phyloP scores from a whole-genome alignment of 2,329 filamentous ascomycete genomes.

The Ramularia endophylla region DNA sequence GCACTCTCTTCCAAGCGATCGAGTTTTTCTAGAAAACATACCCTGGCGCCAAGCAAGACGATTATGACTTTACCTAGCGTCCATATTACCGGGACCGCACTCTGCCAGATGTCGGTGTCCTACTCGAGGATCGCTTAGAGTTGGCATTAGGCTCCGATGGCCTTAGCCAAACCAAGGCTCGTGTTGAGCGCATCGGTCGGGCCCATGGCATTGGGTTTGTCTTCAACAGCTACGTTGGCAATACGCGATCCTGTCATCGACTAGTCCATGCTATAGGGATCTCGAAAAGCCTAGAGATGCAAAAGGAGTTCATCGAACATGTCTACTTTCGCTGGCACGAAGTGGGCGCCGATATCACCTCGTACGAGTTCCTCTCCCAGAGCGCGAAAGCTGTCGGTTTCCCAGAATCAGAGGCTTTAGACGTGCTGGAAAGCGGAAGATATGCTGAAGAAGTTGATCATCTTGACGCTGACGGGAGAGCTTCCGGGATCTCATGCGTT shows the following conservation, averaged over 20 bases:
- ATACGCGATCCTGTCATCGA: slow-evolving; percentile 1
- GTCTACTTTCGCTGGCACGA: slow-evolving; percentile 3
- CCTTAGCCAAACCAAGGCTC: neutral
- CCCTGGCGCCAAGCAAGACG: neutral
- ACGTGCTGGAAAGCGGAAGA: neutral
- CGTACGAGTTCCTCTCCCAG: slow-evolving; percentile 1
- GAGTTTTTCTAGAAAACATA: slow-evolving; percentile 4
- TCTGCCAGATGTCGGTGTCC: slow-evolving; percentile 1
- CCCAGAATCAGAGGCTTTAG: neutral
- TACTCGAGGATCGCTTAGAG: neutral
- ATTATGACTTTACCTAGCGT: neutral
- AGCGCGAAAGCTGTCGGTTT: slow-evolving; percentile 1
- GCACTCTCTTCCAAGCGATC: slow-evolving; percentile 5
- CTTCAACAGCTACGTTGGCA: slow-evolving; percentile 1
- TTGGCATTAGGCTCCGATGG: neutral
- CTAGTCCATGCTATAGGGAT: neutral
- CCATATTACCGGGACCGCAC: slow-evolving; percentile 6
- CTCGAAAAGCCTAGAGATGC: neutral
- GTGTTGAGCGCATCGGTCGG: neutral
- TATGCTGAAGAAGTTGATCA: slow-evolving; percentile 1
- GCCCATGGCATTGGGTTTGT: slow-evolving; percentile 2
- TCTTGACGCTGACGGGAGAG: slow-evolving; percentile 1
- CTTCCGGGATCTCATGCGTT: neutral
- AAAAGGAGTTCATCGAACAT: slow-evolving; percentile 1
- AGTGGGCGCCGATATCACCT: slow-evolving; percentile 4